Base-by-base conservation (phyloP, 371 early-diverging fungal genomes). In the Haplosporangium sp. region DNA sequence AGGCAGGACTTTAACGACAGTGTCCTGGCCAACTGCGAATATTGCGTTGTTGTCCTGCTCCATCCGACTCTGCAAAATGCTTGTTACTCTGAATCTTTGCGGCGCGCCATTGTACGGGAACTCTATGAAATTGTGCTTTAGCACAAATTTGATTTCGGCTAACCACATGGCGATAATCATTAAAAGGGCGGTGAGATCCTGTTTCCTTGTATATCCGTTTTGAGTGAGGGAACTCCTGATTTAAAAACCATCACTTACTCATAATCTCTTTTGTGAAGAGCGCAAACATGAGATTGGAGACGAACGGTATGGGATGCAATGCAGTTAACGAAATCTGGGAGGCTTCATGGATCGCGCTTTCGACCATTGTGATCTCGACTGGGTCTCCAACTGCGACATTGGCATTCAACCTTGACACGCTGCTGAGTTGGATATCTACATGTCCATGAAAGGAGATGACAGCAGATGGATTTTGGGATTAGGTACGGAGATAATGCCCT, bases 101-200 rank as follows among this genome's bases (percentile, higher is more conserved):
- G 64, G 66, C n/a, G 71, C 76, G 36, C 91, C 90, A 36, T 82
- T 80, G 60, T 88, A 87, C 5, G 68, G 66, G 29, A 92, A 68
- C 63, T 92, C 91, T 23, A 91, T 64, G 6, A 81, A 62, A 68
- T 85, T 86, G 18, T 83, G 80, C 9, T 66, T 50, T 8, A 83
- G 63, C 16, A 87, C 77, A 66, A 84, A 91, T 46, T 82, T 85
- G 63, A 83, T 61, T 46, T 89, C 86, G 23, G 86, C 89, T 84
- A 84, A 52, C n/a, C 21, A 61, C 2, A 13, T 10, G 3, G 48
- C 36, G 14, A 14, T 37, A n/a, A 21, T 13, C 11, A 42, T 29
- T n/a, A 36, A 38, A 14, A 1, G n/a, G 16, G 0, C 12, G 6
- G 55, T 36, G 16, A 29, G 42, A 48, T 56, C 40, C 47, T 36